These are phyloP conservation scores for Rhododendron vialii DNA, from an alignment of 148 eudicot genomes.

Conservation along the genomic window DNA sequence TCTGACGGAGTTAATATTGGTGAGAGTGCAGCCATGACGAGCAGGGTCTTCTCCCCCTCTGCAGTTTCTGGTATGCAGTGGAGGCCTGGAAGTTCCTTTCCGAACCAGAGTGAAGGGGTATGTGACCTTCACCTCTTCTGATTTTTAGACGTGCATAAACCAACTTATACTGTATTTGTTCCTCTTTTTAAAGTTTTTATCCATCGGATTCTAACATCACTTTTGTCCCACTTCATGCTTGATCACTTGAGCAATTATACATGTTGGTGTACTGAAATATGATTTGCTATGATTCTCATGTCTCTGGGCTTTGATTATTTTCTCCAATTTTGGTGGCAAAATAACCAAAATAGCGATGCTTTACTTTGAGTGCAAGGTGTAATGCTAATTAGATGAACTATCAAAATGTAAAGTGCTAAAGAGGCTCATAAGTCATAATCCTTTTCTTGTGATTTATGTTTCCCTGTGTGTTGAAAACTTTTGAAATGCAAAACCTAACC, in stretches of 20 bases:
- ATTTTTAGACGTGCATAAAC: not conserved
- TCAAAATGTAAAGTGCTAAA: not conserved
- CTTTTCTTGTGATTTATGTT: not conserved
- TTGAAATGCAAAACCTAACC: not conserved
- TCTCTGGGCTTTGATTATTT: not conserved
- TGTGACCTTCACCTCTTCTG: conserved; percentile 11
- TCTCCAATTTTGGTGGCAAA: not conserved
- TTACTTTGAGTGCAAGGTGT: not conserved
- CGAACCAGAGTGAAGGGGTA: conserved; percentile 80
- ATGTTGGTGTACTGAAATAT: not conserved
- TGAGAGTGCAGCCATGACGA: conserved; percentile 55
- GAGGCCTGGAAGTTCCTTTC: conserved; percentile 94
- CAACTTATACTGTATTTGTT: not conserved
- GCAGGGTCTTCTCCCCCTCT: conserved; percentile 65
- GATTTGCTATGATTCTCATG: not conserved
- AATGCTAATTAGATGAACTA: not conserved
- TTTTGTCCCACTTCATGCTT: not conserved
- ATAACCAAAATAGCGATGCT: not conserved
- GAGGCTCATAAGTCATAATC: not conserved
- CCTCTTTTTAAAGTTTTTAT: not conserved
- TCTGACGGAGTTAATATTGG: conserved; percentile 39
- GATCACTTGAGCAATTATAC: not conserved
- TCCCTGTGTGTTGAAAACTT: not conserved
- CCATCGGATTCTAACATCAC: not conserved
- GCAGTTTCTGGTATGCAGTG: conserved; percentile 83